phyloP scores from a whole-genome alignment of 1,284 basidiomycete species.

The Kwoniella shivajii region DNA sequence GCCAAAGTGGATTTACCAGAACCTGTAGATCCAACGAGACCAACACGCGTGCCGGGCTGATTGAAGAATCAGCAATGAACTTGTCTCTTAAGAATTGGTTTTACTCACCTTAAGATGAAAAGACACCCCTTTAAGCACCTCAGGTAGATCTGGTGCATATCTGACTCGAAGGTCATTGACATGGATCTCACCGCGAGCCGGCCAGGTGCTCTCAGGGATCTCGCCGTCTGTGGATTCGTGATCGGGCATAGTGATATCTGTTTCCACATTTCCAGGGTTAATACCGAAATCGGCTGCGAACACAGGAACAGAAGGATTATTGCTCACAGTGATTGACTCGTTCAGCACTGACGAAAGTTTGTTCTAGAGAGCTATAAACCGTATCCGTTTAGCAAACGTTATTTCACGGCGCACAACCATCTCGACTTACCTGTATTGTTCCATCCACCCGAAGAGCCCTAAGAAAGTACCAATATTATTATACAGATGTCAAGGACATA shows the following conservation, averaged over 20 bases:
- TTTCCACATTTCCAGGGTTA: constrained; percentile 57
- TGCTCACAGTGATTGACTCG: constrained; percentile 53
- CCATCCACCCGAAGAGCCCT: constrained; percentile 44
- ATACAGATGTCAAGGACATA: background rate
- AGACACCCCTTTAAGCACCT: constrained; percentile 68
- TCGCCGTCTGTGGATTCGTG: constrained; percentile 34
- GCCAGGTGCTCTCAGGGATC: constrained; percentile 63
- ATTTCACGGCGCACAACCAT: no score
- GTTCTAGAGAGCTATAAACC: constrained; percentile 32
- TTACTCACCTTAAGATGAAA: constrained; percentile 59
- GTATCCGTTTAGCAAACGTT: no score
- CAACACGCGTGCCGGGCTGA: constrained; percentile 71
- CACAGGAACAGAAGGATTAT: background rate
- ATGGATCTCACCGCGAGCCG: constrained; percentile 63
- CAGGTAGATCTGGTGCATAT: constrained; percentile 71
- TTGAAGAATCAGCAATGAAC: background rate
- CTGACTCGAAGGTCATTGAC: constrained; percentile 66
- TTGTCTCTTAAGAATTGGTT: background rate
- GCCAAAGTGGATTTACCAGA: constrained; percentile 74
- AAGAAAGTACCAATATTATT: background rate
- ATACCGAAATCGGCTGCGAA: constrained; percentile 24
- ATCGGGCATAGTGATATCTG: constrained; percentile 40
- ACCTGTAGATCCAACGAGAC: constrained; percentile 69
- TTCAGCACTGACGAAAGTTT: constrained; percentile 53
- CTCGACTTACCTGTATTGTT: constrained; percentile 25